These are phyloP conservation scores for Microsporum ferrugineum DNA, from an alignment of 2,329 filamentous ascomycete genomes.

Conservation along the genomic window DNA sequence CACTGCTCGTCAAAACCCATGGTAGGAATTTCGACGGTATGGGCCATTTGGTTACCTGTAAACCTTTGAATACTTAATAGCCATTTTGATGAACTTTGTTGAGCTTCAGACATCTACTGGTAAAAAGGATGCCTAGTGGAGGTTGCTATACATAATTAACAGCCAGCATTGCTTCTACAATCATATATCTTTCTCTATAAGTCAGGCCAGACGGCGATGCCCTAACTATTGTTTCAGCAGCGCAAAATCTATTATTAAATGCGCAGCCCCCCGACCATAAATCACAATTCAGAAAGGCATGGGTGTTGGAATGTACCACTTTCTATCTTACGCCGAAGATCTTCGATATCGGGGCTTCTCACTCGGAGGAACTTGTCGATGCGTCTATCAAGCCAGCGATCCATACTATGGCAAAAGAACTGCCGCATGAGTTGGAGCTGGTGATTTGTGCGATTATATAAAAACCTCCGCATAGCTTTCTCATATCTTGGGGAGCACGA, in stretches of 20 bases:
- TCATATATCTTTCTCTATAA: no score
- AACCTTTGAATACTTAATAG: no score
- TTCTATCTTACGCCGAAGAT: not conserved
- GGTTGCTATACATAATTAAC: no score
- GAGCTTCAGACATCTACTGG: no score
- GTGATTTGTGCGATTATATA: not conserved
- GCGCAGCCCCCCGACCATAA: not conserved
- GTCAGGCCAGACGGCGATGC: no score
- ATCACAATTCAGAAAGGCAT: not conserved
- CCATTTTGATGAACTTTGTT: no score
- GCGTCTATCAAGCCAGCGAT: not conserved
- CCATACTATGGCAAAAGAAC: slow-evolving; percentile 3
- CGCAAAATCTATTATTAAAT: not conserved
- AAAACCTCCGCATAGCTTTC: not conserved
- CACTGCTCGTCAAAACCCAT: no score
- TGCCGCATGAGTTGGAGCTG: slow-evolving; percentile 1
- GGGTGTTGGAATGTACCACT: not conserved
- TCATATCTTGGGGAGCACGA: slow-evolving; percentile 3
- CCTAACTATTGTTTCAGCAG: not conserved
- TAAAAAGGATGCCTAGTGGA: no score
- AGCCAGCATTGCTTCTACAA: no score
- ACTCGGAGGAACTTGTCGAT: not conserved
- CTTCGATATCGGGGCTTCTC: slow-evolving; percentile 1
- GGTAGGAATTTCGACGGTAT: no score
- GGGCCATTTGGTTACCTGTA: no score